Evolutionary conservation across 441 rosid species (phyloP).

Genomic region (Erodium texanum): DNA sequence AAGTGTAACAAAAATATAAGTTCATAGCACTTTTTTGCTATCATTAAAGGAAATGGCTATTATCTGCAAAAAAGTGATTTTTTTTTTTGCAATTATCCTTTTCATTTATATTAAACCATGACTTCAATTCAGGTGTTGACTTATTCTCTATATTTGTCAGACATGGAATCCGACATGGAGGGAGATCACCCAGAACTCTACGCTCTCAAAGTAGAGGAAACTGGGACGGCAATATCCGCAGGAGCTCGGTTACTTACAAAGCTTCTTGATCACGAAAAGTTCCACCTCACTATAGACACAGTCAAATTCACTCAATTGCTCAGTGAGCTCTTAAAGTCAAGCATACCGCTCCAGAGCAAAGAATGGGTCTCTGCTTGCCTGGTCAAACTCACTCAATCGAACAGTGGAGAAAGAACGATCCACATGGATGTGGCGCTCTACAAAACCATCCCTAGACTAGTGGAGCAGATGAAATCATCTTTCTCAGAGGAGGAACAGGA

Average conservation of each 20-base stretch:
- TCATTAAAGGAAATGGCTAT: no score
- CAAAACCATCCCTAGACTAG: conserved; percentile 64
- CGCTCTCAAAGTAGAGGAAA: conserved; percentile 62
- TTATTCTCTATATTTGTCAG: conserved; percentile 16
- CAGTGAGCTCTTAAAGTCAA: conserved; percentile 52
- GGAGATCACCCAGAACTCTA: conserved; percentile 45
- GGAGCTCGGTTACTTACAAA: conserved; percentile 61
- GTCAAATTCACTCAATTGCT: conserved; percentile 34
- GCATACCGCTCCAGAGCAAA: conserved; percentile 55
- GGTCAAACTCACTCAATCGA: conserved; percentile 38
- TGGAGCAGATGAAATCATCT: conserved; percentile 47
- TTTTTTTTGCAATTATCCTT: neutral
- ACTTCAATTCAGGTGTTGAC: neutral
- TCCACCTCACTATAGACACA: conserved; percentile 29
- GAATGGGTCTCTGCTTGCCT: conserved; percentile 79
- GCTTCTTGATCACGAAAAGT: conserved; percentile 56
- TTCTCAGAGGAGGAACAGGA: conserved; percentile 48
- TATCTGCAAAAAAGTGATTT: no score
- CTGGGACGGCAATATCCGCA: conserved; percentile 51
- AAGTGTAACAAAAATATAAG: no score
- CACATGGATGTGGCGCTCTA: conserved; percentile 60
- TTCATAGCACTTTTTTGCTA: no score
- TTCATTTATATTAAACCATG: no score
- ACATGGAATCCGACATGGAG: conserved; percentile 40
- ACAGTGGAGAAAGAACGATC: conserved; percentile 41